A percentile compares a stretch with the other conserved stretches of the same genome.
These are phyloP conservation scores for Phoma sp. DNA, from an alignment of 2,329 filamentous ascomycete species.

Conservation along the genomic window DNA sequence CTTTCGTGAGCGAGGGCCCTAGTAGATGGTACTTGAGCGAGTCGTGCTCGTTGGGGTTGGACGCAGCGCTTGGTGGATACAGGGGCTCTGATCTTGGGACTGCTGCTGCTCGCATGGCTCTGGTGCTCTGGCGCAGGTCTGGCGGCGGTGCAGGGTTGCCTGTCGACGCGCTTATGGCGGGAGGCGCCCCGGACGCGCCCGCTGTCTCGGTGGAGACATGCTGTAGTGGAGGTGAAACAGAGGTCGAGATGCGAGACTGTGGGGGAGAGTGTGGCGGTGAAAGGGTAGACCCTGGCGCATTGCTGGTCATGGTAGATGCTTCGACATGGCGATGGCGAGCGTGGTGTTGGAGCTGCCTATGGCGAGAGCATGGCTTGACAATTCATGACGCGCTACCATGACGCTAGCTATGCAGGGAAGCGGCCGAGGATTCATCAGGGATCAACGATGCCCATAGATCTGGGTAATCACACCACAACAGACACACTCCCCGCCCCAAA, in stretches of 20 bases:
- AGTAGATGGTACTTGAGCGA: conserved; percentile 89
- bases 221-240: conserved; percentile 1
- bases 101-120: background rate
- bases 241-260: conserved; percentile 9
- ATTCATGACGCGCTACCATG: conserved; percentile 28
- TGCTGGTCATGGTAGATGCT: conserved; percentile 32
- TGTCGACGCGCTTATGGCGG: conserved; percentile 21
- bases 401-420: conserved; percentile 25
- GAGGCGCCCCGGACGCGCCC: conserved; percentile 21
- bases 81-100: background rate
- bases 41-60: conserved; percentile 53
- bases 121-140: conserved; percentile 14
- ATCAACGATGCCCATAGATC: conserved; percentile 23
- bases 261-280: conserved; percentile 18
- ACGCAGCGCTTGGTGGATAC: conserved; percentile 20
- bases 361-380: conserved; percentile 13
- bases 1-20: conserved; percentile 90
- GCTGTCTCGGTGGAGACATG: conserved; percentile 21
- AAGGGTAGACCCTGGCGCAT: conserved; percentile 22
- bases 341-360: conserved; percentile 4
- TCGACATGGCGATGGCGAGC: conserved; percentile 21
- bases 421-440: conserved; percentile 16
- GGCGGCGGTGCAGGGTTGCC: conserved; percentile 5
- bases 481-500: conserved; percentile 18
- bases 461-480: conserved; percentile 29